Percentiles rank a stretch among this genome's conserved stretches.
These are phyloP conservation scores for Rhododendron henanense DNA, from an alignment of 148 eudicot genomes.

Conservation along the genomic window DNA sequence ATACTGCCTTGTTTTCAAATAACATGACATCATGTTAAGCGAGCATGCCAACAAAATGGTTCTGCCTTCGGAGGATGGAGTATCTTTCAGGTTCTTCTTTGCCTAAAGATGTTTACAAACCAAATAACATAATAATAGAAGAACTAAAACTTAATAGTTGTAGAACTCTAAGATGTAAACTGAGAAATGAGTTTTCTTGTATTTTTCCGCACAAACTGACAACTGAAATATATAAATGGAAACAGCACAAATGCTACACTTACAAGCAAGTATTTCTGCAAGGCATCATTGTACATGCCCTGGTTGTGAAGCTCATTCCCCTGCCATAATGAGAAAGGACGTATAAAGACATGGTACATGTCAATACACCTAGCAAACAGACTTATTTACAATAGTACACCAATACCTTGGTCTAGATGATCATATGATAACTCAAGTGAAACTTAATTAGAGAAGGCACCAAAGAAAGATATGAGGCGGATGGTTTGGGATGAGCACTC, in stretches of 20 bases:
- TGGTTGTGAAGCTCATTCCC: slow-evolving; percentile 83
- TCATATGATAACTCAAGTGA: not conserved
- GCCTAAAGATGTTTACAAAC: slow-evolving; percentile 44
- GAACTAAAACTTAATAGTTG: not conserved
- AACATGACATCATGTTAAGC: slow-evolving; percentile 94
- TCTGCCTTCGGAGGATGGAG: slow-evolving; percentile 55
- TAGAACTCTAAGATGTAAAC: not conserved
- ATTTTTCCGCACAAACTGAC: not conserved
- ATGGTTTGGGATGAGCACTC: not conserved
- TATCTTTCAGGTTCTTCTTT: slow-evolving; percentile 63
- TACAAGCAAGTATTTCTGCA: slow-evolving; percentile 76
- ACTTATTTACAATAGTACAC: not conserved
- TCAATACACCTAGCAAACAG: not conserved
- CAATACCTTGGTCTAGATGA: not conserved
- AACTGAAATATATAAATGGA: not conserved
- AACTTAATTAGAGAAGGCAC: not conserved
- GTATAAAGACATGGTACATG: slow-evolving; percentile 6
- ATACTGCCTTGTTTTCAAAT: slow-evolving; percentile 73
- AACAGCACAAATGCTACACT: slow-evolving; percentile 31
- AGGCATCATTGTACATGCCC: slow-evolving; percentile 70
- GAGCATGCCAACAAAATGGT: slow-evolving; percentile 66
- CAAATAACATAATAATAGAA: not conserved
- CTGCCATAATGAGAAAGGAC: slow-evolving; percentile 33
- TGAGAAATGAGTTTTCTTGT: too few relatives aligned
- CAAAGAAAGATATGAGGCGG: not conserved